Percentiles rank a stretch among this genome's conserved stretches.
phyloP scores from a whole-genome alignment of 768 basidiomycete species.

The Podaxis sp. region DNA sequence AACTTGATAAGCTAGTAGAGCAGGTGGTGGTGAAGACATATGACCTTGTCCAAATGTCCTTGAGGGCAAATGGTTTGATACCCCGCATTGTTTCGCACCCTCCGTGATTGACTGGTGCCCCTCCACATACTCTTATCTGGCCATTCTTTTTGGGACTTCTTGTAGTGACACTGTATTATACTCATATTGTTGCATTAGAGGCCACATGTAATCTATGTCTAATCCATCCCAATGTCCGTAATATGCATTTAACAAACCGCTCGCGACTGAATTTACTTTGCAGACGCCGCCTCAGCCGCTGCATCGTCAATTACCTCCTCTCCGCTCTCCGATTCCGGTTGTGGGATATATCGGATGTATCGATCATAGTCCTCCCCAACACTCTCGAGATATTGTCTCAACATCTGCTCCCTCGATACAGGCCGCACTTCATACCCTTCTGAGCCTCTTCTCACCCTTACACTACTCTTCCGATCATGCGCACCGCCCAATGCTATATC shows the following conservation, averaged over 20 bases:
- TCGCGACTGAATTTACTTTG: not conserved
- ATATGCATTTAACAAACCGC: not conserved
- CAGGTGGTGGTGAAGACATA: constrained; percentile 32
- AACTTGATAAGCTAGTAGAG: constrained; percentile 29
- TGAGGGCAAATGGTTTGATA: not conserved
- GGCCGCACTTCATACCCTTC: constrained; percentile 79
- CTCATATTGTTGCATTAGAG: not conserved
- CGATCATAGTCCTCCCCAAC: constrained; percentile 56
- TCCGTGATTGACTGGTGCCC: not conserved
- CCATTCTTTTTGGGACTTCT: not conserved
- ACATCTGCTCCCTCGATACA: constrained; percentile 62
- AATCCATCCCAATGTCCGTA: not conserved
- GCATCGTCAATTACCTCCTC: constrained; percentile 36
- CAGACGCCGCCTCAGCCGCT: constrained; percentile 18
- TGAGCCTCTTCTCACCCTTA: constrained; percentile 64
- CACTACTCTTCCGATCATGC: constrained; percentile 13
- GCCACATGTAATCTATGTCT: constrained; percentile 9
- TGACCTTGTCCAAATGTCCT: constrained; percentile 23
- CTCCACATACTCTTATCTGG: too few species aligned
- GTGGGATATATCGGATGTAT: constrained; percentile 70
- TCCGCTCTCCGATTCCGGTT: constrained; percentile 47
- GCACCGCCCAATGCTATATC: constrained; percentile 4
- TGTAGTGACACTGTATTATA: not conserved
- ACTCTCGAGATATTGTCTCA: constrained; percentile 54
- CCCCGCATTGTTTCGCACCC: not conserved